Conservation (phyloP, 78 protist genomes). For the Tieghemostelium lacteum region DNA sequence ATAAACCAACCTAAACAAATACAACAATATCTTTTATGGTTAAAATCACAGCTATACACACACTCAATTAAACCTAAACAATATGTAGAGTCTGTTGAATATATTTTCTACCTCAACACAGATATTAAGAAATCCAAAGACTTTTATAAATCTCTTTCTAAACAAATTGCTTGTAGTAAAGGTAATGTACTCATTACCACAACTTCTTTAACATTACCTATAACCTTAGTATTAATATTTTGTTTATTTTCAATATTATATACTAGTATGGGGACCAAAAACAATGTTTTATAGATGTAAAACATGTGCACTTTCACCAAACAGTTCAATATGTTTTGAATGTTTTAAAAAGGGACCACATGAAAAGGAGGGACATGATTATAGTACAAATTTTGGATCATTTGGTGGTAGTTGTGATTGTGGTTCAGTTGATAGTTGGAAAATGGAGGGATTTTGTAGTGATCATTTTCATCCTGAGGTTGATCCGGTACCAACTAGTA, state of each 20-base stretch:
- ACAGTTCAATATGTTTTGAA: slow-evolving; percentile 70
- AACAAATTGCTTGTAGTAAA: slow-evolving; percentile 26
- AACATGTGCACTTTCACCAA: slow-evolving; percentile 75
- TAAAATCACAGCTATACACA: background rate
- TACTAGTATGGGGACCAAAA: slow-evolving; percentile 63
- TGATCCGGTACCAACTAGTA: slow-evolving; percentile 12
- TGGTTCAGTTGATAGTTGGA: slow-evolving; percentile 57
- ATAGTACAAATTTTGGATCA: slow-evolving; percentile 46
- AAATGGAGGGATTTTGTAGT: slow-evolving; percentile 38
- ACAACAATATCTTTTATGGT: background rate
- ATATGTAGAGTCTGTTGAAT: background rate
- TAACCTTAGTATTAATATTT: background rate
- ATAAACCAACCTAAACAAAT: background rate
- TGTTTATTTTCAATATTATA: background rate
- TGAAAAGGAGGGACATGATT: slow-evolving; percentile 67
- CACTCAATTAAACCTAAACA: background rate
- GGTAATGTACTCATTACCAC: background rate
- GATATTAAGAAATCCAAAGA: background rate
- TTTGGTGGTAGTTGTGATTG: slow-evolving; percentile 78
- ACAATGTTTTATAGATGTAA: slow-evolving; percentile 62
- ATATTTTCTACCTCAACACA: background rate
- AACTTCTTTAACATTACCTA: background rate
- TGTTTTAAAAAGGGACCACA: slow-evolving; percentile 73
- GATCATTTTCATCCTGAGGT: slow-evolving; percentile 52
- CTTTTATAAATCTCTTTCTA: slow-evolving; percentile 1